A percentile compares a stretch with the other conserved stretches of the same genome.
Conservation (phyloP, 2,329 filamentous ascomycete species). For the Colletotrichum liaoningense region DNA sequence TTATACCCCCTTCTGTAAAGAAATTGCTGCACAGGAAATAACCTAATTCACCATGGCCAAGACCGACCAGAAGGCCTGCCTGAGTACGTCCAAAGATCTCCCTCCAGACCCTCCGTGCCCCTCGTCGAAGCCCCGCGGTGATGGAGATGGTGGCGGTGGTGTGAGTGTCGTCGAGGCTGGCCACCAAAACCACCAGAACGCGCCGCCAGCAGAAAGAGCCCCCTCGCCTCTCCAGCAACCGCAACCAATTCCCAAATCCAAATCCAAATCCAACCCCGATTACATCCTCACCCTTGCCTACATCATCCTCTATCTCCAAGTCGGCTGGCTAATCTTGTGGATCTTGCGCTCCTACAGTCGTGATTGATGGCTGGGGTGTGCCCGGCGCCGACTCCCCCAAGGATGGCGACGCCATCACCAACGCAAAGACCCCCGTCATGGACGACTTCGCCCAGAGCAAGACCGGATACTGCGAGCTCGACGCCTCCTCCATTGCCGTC, state of each 20-base stretch:
- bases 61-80: conserved; percentile 70
- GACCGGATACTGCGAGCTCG: conserved; percentile 90
- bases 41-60: conserved; percentile 57
- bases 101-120: conserved; percentile 43
- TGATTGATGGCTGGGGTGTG: conserved; percentile 99
- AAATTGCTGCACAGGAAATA: conserved; percentile 19
- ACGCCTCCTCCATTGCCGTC: conserved; percentile 95
- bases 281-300: conserved; percentile 47
- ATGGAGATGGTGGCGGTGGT: conserved; percentile 8
- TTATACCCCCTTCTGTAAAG: conserved; percentile 9
- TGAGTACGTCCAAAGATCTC: conserved; percentile 63
- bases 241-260: conserved; percentile 6
- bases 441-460: conserved; percentile 86
- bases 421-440: conserved; percentile 94
- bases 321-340: conserved; percentile 70
- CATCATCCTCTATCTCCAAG: conserved; percentile 66
- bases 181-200: conserved; percentile 8
- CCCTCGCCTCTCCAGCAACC: conserved; percentile 34
- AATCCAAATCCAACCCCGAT: conserved; percentile 36
- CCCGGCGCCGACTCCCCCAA: conserved; percentile 83
- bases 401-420: conserved; percentile 94
- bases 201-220: not conserved
- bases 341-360: conserved; percentile 74
- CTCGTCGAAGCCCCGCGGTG: conserved; percentile 32
- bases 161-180: conserved; percentile 12